Base-by-base conservation (phyloP, 495 filamentous ascomycete genomes). In the Pseudomonodictys pantanalensis region DNA sequence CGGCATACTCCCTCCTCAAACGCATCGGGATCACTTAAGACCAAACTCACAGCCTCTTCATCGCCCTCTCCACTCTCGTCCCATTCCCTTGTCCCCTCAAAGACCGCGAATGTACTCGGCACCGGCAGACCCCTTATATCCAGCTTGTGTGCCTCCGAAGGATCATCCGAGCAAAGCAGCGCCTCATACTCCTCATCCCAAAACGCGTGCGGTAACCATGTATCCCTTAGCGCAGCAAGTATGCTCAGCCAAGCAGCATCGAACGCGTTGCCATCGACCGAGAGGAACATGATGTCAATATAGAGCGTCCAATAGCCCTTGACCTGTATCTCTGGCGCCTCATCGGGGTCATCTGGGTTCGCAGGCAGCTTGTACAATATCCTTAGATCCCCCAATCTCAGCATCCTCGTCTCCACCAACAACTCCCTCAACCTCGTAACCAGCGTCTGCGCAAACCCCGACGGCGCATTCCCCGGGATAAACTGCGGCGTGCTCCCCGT, bases 291-390 rank as follows among this genome's bases (percentile, higher is more conserved):
- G 23, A 95, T 72, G 72, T 96, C 91, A 58, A 98, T 91, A 67
- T 96, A 96, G 2, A 98, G 83, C 9, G 86, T 84, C 92, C 92
- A 98, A 70, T 90, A 97, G 70, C 89, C 92, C 29, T 90, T 90
- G 22, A 90, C 75, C 66, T 87, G 80, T 24, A 67, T 72, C 42
- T 70, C 41, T 60, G 73, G 77, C 7, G 69, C 70, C 3, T 74
- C 71, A 25, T 76, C 76, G 6, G 75, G 71, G 10, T 56, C 59
- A 9, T 62, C 46, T 56, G 35, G 26, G 50, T 29, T 67, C 55
- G 29, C 9, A 3, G 82, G 78, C 46, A 75, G 78, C 23, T 78
- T 74, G 58, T 90, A 81, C 81, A 82, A 85, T 55, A 96, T 87
- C 58, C 81, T 73, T 69, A 96, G 69, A 64, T 87, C 84, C 12